Evolutionary conservation across 805 yeast species (phyloP).

Genomic region (Yamadazyma paraphyllophila): DNA sequence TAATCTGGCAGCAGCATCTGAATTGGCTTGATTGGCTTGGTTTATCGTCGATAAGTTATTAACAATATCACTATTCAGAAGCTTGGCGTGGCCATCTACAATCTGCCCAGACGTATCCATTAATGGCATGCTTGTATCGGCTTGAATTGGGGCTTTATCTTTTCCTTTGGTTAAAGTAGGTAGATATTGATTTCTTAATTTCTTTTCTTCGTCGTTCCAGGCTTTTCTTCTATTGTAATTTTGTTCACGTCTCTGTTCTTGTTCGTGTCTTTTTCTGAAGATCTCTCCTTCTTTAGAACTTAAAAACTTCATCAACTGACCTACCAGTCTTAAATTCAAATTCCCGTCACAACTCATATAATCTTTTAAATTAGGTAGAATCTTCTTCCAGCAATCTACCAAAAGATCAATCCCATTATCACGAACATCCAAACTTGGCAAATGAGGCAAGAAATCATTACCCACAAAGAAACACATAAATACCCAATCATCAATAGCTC

Average conservation of each 20-base stretch:
- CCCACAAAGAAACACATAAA: conserved; percentile 98
- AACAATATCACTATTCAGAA: conserved; percentile 70
- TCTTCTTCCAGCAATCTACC: conserved; percentile 78
- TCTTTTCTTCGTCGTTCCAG: conserved; percentile 46
- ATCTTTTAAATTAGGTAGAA: conserved; percentile 63
- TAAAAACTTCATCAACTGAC: conserved; percentile 59
- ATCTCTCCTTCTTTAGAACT: conserved; percentile 77
- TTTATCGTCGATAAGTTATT: conserved; percentile 59
- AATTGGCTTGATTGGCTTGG: conserved; percentile 69
- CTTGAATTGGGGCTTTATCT: conserved; percentile 71
- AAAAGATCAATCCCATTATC: conserved; percentile 88
- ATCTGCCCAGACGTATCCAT: conserved; percentile 72
- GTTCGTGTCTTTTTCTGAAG: conserved; percentile 64
- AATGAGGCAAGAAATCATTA: conserved; percentile 95
- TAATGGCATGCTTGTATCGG: conserved; percentile 71
- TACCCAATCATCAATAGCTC: conserved; percentile 98
- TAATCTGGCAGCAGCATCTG: conserved; percentile 63
- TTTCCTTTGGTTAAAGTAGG: conserved; percentile 66
- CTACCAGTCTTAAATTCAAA: conserved; percentile 73
- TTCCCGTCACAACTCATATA: conserved; percentile 90
- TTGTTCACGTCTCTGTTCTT: conserved; percentile 68
- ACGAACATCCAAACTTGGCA: conserved; percentile 91
- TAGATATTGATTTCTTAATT: conserved; percentile 42
- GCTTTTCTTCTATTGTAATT: conserved; percentile 57
- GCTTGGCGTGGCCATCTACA: conserved; percentile 61